These are phyloP conservation scores for Nematodospora valgi DNA, from an alignment of 805 yeast genomes.

Conservation along the genomic window DNA sequence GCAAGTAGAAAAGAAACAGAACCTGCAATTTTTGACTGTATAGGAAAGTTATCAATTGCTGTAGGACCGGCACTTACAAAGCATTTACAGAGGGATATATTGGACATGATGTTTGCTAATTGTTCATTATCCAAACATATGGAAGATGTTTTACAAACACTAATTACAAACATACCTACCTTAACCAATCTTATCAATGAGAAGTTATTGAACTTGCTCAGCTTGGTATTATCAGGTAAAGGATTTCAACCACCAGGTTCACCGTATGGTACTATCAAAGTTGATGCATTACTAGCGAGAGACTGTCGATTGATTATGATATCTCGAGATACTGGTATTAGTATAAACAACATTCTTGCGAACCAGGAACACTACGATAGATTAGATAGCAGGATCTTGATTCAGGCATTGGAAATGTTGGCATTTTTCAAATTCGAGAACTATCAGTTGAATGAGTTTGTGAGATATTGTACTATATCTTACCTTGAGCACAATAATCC, in stretches of 20 bases:
- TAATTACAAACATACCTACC: constrained; percentile 75
- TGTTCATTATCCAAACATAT: constrained; percentile 84
- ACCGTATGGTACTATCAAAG: constrained; percentile 60
- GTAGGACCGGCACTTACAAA: constrained; percentile 93
- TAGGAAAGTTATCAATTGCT: constrained; percentile 81
- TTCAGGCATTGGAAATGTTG: constrained; percentile 77
- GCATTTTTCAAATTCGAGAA: constrained; percentile 71
- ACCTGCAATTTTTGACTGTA: constrained; percentile 83
- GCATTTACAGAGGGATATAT: constrained; percentile 74
- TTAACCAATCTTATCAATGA: constrained; percentile 69
- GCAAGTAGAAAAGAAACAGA: constrained; percentile 67
- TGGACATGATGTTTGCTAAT: constrained; percentile 68
- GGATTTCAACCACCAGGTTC: constrained; percentile 83
- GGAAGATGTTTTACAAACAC: constrained; percentile 66
- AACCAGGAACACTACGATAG: constrained; percentile 31
- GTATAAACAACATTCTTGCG: constrained; percentile 30
- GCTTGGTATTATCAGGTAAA: constrained; percentile 76
- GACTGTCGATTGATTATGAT: constrained; percentile 76
- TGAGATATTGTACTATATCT: constrained; percentile 74
- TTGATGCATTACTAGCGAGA: constrained; percentile 64
- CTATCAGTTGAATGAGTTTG: constrained; percentile 81
- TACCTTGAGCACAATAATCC: constrained; percentile 80
- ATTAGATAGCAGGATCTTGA: constrained; percentile 47
- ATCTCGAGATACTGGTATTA: constrained; percentile 59
- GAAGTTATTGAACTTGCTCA: constrained; percentile 65